Base-by-base conservation (phyloP, 371 early-diverging fungal genomes). In the Saksenaea oblongispora region DNA sequence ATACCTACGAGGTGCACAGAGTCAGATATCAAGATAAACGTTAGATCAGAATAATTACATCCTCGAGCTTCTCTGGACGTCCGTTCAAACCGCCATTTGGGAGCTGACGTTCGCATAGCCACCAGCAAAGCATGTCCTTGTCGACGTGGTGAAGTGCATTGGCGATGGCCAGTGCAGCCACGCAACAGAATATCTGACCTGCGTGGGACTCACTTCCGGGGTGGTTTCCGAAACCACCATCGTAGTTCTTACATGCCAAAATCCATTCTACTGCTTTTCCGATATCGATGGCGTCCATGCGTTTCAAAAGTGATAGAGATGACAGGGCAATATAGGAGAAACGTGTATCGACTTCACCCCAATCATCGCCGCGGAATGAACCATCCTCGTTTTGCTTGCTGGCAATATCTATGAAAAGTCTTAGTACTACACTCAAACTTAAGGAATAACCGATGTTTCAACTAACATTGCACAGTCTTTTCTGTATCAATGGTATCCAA, bases 121-220 rank as follows among this genome's bases (percentile, higher is more conserved):
- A 99, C 89, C 91, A 89, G 8, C 89, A 90, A 15, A 96, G 84
- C 58, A 91, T 44, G 88, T 88, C 72, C 58, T 65, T 67, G 64
- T 98, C 91, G n/a, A 99, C 78, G 37, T 84, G 80, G 18, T 89
- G 84, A 51, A 88, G 65, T 18, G 83, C 82, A 35, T 90, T 78
- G 3, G 89, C 76, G 41, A 97, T 92, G 5, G 95, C 88, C 64
- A 99, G 81, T 2, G 93, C 89, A 10, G 89, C 93, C 7, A 99
- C 87, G 61, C 97, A 95, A 58, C 97, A 97, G 73, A 97, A 99
- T 0, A 96, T 83, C 64, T 95, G 95, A 1, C 92, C 99, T 1
- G 96, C 86, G 75, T 99, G 99, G 1, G 94, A 94, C 77, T 99
- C 99, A 36, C 94, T 92, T 3, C 96, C 97, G 0, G 96, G 96